phyloP scores from a whole-genome alignment of 768 basidiomycete species.

The Naganishia randhawae region DNA sequence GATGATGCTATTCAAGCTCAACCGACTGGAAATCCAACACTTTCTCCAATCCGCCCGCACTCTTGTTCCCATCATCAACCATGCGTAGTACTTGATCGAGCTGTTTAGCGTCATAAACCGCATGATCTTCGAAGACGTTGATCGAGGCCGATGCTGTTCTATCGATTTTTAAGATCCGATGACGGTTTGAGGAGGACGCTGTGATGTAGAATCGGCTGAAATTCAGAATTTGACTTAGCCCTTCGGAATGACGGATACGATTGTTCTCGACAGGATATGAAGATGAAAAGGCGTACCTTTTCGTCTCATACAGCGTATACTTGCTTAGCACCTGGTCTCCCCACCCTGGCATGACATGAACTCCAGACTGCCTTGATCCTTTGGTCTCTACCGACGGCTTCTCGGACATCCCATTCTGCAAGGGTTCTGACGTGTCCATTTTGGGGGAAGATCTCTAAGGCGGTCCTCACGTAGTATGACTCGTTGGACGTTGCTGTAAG shows the following conservation, averaged over 20 bases:
- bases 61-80: slow-evolving; percentile 90
- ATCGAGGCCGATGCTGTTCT: slow-evolving; percentile 69
- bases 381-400: neutral
- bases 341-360: slow-evolving; percentile 3
- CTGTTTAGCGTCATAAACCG: slow-evolving; percentile 80
- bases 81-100: slow-evolving; percentile 88
- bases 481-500: too few species aligned
- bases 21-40: slow-evolving; percentile 76
- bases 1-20: slow-evolving; percentile 53
- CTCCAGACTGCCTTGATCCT: neutral
- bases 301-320: slow-evolving; percentile 90
- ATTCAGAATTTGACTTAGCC: neutral
- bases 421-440: neutral
- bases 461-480: too few species aligned
- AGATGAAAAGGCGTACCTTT: slow-evolving; percentile 48
- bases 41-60: slow-evolving; percentile 78
- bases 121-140: slow-evolving; percentile 76
- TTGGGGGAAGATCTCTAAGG: too few species aligned
- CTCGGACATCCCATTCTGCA: neutral
- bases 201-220: slow-evolving; percentile 75
- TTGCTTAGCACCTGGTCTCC: slow-evolving; percentile 60
- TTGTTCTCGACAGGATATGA: slow-evolving; percentile 13
- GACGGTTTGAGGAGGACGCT: slow-evolving; percentile 79
- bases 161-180: slow-evolving; percentile 90
- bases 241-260: neutral